Conservation (phyloP, 208 protist species). For the Spongospora subterranea region DNA sequence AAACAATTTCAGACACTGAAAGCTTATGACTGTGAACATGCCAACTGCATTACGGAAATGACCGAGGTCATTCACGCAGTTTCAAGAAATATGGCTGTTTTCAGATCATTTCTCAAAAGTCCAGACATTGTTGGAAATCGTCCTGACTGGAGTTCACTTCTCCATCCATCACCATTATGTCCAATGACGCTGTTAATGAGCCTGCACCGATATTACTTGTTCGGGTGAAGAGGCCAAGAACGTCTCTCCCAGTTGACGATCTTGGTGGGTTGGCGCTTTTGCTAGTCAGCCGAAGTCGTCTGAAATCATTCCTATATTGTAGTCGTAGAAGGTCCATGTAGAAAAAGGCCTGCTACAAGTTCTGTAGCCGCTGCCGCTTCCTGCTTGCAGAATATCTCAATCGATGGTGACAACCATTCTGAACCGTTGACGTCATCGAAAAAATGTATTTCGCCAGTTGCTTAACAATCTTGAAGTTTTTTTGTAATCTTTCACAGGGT, state of each 20-base stretch:
- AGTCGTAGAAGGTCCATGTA: not conserved
- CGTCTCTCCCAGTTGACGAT: not conserved
- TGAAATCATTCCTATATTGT: too few relatives aligned
- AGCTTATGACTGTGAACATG: too few relatives aligned
- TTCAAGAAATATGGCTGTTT: too few relatives aligned
- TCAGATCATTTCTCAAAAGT: too few relatives aligned
- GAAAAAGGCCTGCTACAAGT: not conserved
- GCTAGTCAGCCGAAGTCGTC: not conserved
- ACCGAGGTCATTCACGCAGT: too few relatives aligned
- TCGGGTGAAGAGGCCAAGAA: not conserved
- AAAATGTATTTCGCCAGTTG: not conserved
- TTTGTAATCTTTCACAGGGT: not conserved
- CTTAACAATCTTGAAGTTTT: not conserved
- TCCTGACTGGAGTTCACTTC: too few relatives aligned
- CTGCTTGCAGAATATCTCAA: not conserved
- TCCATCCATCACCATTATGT: too few relatives aligned
- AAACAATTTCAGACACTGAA: too few relatives aligned
- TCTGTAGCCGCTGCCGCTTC: not conserved
- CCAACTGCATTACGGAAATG: too few relatives aligned
- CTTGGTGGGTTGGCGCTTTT: not conserved
- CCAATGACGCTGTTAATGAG: too few relatives aligned
- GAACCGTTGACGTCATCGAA: not conserved
- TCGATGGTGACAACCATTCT: not conserved
- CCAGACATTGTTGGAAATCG: too few relatives aligned
- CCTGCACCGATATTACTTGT: too few relatives aligned